Conservation (phyloP, 345 rosid genomes). For the Sapria himalayana region DNA sequence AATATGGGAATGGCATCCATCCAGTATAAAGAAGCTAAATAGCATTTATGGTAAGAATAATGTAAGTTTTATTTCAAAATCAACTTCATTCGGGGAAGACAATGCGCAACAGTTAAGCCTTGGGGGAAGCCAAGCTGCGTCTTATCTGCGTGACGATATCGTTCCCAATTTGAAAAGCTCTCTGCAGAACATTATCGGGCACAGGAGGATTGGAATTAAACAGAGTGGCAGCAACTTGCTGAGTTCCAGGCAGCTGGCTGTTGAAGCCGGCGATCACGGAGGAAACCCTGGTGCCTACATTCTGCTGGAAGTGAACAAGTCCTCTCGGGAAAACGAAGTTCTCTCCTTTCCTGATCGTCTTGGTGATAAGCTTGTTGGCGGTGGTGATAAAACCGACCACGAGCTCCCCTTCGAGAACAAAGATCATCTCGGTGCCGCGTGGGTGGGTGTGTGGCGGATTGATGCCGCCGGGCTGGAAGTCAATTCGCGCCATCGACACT, state of each 20-base stretch:
- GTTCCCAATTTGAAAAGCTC: conserved; percentile 39
- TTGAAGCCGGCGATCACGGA: conserved; percentile 32
- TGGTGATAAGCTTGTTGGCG: conserved; percentile 26
- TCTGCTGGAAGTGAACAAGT: conserved; percentile 47
- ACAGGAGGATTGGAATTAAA: conserved; percentile 27
- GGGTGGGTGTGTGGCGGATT: conserved; percentile 61
- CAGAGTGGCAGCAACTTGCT: conserved; percentile 20
- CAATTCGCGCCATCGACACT: conserved; percentile 35
- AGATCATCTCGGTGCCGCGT: conserved; percentile 45
- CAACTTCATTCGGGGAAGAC: too few relatives aligned
- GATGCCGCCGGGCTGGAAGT: conserved; percentile 30
- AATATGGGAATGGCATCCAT: too few relatives aligned
- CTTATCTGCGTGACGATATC: too few relatives aligned
- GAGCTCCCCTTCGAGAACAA: conserved; percentile 35
- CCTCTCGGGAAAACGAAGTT: conserved; percentile 41
- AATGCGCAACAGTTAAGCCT: too few relatives aligned
- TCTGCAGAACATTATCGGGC: conserved; percentile 38
- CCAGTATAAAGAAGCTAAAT: too few relatives aligned
- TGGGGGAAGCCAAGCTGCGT: too few relatives aligned
- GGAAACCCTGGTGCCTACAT: conserved; percentile 23
- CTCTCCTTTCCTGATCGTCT: conserved; percentile 31
- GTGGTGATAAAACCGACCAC: conserved; percentile 52
- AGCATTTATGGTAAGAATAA: too few relatives aligned
- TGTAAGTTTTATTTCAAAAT: too few relatives aligned
- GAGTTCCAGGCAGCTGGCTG: conserved; percentile 49